phyloP scores from a whole-genome alignment of 2,329 filamentous ascomycete species.

The Hypocrella siamensis region DNA sequence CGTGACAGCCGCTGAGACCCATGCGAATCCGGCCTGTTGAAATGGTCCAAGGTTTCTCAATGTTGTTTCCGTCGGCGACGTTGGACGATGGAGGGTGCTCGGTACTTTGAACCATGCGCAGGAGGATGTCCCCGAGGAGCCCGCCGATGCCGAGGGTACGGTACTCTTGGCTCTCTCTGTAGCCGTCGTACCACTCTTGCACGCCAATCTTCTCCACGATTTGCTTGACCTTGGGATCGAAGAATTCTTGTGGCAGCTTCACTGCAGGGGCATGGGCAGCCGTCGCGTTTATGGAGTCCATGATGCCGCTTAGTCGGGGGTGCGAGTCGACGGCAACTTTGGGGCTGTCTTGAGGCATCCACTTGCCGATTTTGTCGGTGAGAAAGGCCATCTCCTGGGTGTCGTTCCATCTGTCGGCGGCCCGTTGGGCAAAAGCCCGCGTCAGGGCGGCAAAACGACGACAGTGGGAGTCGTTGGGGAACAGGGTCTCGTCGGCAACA shows the following conservation, averaged over 20 bases:
- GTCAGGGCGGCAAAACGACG: slow-evolving; percentile 55
- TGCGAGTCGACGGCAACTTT: slow-evolving; percentile 69
- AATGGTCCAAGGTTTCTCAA: background rate
- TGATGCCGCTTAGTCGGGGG: slow-evolving; percentile 74
- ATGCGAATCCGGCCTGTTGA: slow-evolving; percentile 46
- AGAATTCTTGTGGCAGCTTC: slow-evolving; percentile 70
- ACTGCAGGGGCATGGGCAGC: slow-evolving; percentile 64
- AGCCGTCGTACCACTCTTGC: slow-evolving; percentile 89
- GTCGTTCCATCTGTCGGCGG: slow-evolving; percentile 59
- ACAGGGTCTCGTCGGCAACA: slow-evolving; percentile 59
- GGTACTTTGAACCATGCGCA: slow-evolving; percentile 53
- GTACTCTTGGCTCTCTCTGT: slow-evolving; percentile 72
- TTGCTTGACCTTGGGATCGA: slow-evolving; percentile 54
- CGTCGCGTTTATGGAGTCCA: slow-evolving; percentile 88
- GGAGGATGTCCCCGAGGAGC: slow-evolving; percentile 69
- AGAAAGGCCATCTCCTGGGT: slow-evolving; percentile 73
- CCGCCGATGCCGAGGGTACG: slow-evolving; percentile 76
- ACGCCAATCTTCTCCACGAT: slow-evolving; percentile 63
- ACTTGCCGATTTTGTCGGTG: slow-evolving; percentile 61
- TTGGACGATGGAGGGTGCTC: slow-evolving; percentile 40
- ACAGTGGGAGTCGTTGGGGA: slow-evolving; percentile 63
- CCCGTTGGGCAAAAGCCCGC: slow-evolving; percentile 54
- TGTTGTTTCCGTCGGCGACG: slow-evolving; percentile 28
- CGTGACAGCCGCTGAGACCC: slow-evolving; percentile 74
- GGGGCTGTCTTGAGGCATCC: slow-evolving; percentile 59